Evolutionary conservation across 176 grass and related monocot species (phyloP), one percentile per base, ranked within the genome.

Genomic region (Aegilops tauschii): DNA sequence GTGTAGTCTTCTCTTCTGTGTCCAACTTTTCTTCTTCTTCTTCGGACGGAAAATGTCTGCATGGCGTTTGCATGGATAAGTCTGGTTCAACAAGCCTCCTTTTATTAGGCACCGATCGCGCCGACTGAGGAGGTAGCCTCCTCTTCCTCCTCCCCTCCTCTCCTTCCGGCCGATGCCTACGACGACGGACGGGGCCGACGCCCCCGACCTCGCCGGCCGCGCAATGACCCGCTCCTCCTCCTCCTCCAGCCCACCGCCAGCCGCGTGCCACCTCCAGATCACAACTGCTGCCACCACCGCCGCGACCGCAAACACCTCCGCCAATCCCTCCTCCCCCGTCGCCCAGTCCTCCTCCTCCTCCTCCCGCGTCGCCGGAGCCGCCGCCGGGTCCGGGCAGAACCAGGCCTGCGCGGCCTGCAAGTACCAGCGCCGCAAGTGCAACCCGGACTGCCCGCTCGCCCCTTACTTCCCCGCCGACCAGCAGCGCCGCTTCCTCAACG

Each of bases 401-500:
- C 65, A 87, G 75, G 93, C 91, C 18, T 95, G 93, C 89, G 93
- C 93, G 12, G 84, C 89, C 58, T 95, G 93, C 89, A 93, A 87
- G 61, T 91, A 91, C 84, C 93, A 93, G 68, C 76, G 93, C 49
- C 86, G 91, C 72, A 90, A 80, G 89, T 95, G 93, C 84, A 93
- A 52, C 37, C 42, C 61, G 10, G 78, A 91, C 86, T 95, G 91
- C 86, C 74, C 32, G 12, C 89, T 95, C 8, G 91, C 93, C 0
- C 84, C 58, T 1, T 93, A 91, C 91, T 95, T 95, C 84, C 93
- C 93, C 21, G 91, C 84, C 49, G 87, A 91, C 77, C 71, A 95
- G 86, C 91, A 91, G 87, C 67, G 78, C 16, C 77, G 64, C 39
- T 95, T 95, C 84, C 73, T 91, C 40, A 83, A 89, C 54, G 91